A percentile compares a stretch with the other conserved stretches of the same genome.
Evolutionary conservation across 768 basidiomycete species (phyloP).

Genomic region (Suillus variegatus): DNA sequence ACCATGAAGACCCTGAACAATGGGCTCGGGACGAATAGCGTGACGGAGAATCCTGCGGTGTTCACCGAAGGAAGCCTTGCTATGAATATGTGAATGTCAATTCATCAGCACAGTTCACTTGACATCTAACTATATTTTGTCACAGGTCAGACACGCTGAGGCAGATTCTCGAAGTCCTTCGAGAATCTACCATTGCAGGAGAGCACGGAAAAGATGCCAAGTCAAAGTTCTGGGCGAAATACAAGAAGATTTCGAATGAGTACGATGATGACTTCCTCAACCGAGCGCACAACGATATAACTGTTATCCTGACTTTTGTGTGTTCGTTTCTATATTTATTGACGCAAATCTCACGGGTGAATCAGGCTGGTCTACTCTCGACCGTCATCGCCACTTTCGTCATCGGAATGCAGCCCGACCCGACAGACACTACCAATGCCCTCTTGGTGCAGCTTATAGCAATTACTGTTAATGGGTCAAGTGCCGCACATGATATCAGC

Average conservation of each 20-base stretch:
- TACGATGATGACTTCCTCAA: not conserved
- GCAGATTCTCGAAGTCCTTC: not conserved
- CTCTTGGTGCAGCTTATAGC: too few species aligned
- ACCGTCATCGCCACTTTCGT: not conserved
- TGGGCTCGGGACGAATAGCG: not conserved
- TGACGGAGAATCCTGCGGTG: not conserved
- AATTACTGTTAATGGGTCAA: too few species aligned
- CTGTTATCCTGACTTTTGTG: not conserved
- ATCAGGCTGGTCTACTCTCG: conserved; percentile 1
- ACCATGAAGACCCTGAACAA: not conserved
- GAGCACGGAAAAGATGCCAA: not conserved
- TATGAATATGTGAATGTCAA: not conserved
- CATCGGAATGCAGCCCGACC: not conserved
- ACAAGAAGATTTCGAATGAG: not conserved
- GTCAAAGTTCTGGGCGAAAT: not conserved
- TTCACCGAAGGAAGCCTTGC: not conserved
- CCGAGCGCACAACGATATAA: not conserved
- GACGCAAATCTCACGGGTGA: not conserved
- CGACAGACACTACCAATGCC: too few species aligned
- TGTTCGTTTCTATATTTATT: not conserved
- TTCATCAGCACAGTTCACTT: not conserved
- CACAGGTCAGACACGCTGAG: not conserved
- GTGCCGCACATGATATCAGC: too few species aligned
- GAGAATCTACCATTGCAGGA: not conserved
- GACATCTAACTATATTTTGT: not conserved